Base-by-base conservation (phyloP, 495 filamentous ascomycete genomes). In the Venustampulla echinocandica region DNA sequence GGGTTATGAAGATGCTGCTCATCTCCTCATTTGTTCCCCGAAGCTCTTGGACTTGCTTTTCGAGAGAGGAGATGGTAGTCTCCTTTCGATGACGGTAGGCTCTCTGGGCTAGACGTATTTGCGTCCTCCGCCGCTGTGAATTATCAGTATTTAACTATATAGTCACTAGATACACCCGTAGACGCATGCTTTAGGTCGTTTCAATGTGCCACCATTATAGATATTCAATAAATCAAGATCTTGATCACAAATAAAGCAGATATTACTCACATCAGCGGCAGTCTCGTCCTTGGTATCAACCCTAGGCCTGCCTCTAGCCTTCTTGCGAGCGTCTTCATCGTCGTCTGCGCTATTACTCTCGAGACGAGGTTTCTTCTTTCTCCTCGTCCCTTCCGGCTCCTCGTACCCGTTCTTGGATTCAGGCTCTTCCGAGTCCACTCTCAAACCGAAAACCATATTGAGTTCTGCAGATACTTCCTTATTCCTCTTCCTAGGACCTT, bases 41-140 rank as follows among this genome's bases (percentile, higher is more conserved):
- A 19, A 93, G 69, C 23, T 76, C 70, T 21, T 77, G 62, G 19
- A 89, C 83, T 42, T 77, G 72, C 27, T 70, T 70, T 48, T 85
- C 82, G 5, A 92, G 69, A 1, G 79, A 76, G n/a, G 76, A 73
- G 40, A 93, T 86, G 2, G 82, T 84, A 18, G 75, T 84, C 59
- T 94, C 86, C 59, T 92, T 90, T 13, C 87, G 80, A 52, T 85
- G 77, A 9, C 87, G 79, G 56, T 94, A 93, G 1, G 87, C 86
- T 24, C 87, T 73, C 58, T 94, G 87, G 9, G 87, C 87, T 45
- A 92, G 71, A 28, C 87, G 79, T 44, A 90, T 90, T 64, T 94
- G 87, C n/a, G 83, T 89, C 41, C 87, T 76, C 25, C 87, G 79
- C 38, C 85, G 79, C 85, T 94, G 55, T 50, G 42, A 54, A 45